Conservation (phyloP, 306 rosid genomes). For the Begonia fuchsioides region DNA sequence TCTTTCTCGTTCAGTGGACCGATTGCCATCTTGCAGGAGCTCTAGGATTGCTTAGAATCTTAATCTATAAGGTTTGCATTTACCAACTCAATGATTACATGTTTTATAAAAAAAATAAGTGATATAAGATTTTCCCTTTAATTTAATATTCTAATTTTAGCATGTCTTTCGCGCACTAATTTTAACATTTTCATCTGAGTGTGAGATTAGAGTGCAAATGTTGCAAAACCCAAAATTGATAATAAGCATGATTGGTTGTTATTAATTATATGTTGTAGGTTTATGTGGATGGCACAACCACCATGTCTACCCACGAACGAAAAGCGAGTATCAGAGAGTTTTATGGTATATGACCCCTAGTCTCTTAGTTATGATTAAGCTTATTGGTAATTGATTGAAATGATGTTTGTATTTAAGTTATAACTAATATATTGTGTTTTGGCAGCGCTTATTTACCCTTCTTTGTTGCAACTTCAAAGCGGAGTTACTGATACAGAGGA, state of each 20-base stretch:
- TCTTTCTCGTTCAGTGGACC: conserved; percentile 89
- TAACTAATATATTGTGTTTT: conserved; percentile 15
- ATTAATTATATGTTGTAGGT: conserved; percentile 37
- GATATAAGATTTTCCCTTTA: no score
- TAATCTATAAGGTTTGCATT: conserved; percentile 66
- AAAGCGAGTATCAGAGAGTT: conserved; percentile 92
- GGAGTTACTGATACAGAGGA: conserved; percentile 81
- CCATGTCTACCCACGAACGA: conserved; percentile 90
- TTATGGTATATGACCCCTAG: conserved; percentile 40
- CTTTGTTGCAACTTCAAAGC: conserved; percentile 70
- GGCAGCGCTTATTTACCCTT: conserved; percentile 82
- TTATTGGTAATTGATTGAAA: background rate
- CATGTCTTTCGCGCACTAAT: no score
- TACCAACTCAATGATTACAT: background rate
- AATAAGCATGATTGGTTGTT: no score
- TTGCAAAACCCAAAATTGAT: no score
- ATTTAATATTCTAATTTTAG: no score
- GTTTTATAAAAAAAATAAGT: no score
- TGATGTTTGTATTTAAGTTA: conserved; percentile 11
- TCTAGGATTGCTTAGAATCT: conserved; percentile 76
- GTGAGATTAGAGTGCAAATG: background rate
- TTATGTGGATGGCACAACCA: conserved; percentile 91
- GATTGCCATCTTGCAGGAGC: conserved; percentile 92
- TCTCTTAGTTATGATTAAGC: background rate
- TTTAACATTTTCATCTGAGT: no score